Conservation (phyloP, 1,284 basidiomycete species). For the Sphagnurus paluster region DNA sequence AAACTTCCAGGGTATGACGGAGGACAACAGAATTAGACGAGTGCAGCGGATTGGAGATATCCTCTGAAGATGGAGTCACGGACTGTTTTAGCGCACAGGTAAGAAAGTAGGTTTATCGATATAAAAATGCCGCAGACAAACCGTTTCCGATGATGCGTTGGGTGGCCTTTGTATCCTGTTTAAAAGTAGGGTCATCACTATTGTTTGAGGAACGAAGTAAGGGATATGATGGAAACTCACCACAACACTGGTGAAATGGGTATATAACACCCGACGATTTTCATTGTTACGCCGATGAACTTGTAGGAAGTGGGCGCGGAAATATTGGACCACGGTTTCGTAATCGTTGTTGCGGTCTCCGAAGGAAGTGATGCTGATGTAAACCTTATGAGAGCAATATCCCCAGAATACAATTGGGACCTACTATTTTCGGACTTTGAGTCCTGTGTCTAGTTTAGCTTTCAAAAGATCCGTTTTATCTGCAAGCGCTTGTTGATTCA, state of each 20-base stretch:
- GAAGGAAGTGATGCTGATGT: conserved; percentile 73
- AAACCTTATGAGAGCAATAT: not conserved
- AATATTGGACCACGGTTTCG: conserved; percentile 77
- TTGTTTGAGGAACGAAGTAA: conserved; percentile 7
- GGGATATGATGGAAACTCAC: conserved; percentile 40
- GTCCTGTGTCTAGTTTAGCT: conserved; percentile 63
- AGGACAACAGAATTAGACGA: conserved; percentile 39
- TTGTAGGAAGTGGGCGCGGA: conserved; percentile 81
- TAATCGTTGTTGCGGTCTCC: conserved; percentile 78
- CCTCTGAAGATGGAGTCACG: conserved; percentile 74
- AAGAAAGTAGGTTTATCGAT: conserved; percentile 13
- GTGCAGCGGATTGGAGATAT: conserved; percentile 68
- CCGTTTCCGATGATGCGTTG: conserved; percentile 80
- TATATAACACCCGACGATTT: conserved; percentile 74
- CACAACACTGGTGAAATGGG: conserved; percentile 78
- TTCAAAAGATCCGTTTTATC: conserved; percentile 78
- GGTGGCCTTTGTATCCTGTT: conserved; percentile 80
- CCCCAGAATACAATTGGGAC: conserved; percentile 23
- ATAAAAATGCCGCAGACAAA: conserved; percentile 30
- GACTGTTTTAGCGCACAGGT: too few species aligned
- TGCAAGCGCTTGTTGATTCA: conserved; percentile 27
- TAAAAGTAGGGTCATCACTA: conserved; percentile 7
- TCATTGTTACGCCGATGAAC: conserved; percentile 79
- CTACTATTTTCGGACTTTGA: conserved; percentile 77
- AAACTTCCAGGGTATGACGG: conserved; percentile 7